These are phyloP conservation scores for Cryptococcus sp. DNA, from an alignment of 1,284 basidiomycete species.

Conservation along the genomic window DNA sequence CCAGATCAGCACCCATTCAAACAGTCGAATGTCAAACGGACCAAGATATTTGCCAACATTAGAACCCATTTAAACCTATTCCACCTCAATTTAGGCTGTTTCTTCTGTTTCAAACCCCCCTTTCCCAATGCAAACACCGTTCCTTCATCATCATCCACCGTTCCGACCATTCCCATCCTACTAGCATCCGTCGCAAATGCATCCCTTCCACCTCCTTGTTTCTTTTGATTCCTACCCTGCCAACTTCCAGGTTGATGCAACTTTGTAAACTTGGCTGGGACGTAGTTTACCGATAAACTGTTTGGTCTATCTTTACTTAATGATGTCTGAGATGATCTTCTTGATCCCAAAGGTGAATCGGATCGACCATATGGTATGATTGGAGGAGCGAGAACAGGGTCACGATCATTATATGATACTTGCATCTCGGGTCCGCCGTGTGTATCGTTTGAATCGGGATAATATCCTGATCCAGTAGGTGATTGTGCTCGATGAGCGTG, in stretches of 20 bases:
- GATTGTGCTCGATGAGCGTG: neutral
- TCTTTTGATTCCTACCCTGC: constrained; percentile 32
- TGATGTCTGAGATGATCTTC: neutral
- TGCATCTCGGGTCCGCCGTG: neutral
- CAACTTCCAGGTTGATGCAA: constrained; percentile 50
- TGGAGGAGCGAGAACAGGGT: neutral
- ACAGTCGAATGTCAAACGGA: constrained; percentile 40
- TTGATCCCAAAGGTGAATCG: neutral
- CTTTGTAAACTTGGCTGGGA: constrained; percentile 61
- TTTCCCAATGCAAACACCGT: constrained; percentile 48
- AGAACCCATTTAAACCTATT: constrained; percentile 67
- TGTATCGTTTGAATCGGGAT: neutral
- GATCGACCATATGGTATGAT: neutral
- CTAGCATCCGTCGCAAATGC: constrained; percentile 52
- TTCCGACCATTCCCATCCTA: constrained; percentile 55
- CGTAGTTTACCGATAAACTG: constrained; percentile 57
- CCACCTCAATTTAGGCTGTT: constrained; percentile 57
- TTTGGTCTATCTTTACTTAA: constrained; percentile 22
- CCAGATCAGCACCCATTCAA: constrained; percentile 4
- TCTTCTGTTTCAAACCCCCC: constrained; percentile 44
- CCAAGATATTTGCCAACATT: constrained; percentile 56
- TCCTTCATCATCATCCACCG: constrained; percentile 58
- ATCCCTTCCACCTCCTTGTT: constrained; percentile 61
- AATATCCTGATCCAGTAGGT: neutral
- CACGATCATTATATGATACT: neutral